phyloP scores from a whole-genome alignment of 1,284 basidiomycete genomes.

The Coriolopsis trogii region DNA sequence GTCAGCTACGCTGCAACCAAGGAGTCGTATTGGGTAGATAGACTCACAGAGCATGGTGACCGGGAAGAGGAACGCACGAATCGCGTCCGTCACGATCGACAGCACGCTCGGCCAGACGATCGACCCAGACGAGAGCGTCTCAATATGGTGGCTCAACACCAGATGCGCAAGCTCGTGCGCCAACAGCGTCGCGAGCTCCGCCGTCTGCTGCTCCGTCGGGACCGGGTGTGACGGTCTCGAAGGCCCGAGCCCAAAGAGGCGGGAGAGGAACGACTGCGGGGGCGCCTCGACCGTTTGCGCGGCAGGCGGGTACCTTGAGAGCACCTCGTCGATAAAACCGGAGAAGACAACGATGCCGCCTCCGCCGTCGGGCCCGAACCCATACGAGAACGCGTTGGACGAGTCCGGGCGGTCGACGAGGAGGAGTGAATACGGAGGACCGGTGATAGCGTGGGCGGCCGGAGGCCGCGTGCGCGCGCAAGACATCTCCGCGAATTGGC shows the following conservation, averaged over 20 bases:
- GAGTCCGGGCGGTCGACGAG: slow-evolving; percentile 80
- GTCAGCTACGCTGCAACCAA: background rate
- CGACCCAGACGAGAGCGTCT: slow-evolving; percentile 81
- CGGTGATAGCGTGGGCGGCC: slow-evolving; percentile 63
- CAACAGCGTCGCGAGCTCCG: slow-evolving; percentile 83
- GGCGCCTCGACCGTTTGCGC: slow-evolving; percentile 23
- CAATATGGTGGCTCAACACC: slow-evolving; percentile 85
- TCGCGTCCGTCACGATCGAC: slow-evolving; percentile 74
- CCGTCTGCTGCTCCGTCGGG: slow-evolving; percentile 81
- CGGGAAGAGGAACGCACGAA: slow-evolving; percentile 81
- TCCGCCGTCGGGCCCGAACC: slow-evolving; percentile 87
- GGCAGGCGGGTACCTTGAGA: slow-evolving; percentile 45
- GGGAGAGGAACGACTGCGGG: slow-evolving; percentile 49
- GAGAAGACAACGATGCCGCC: slow-evolving; percentile 91
- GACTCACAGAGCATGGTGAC: slow-evolving; percentile 72
- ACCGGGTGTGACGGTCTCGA: slow-evolving; percentile 41
- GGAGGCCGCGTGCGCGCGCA: slow-evolving; percentile 42
- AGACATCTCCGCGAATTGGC: slow-evolving; percentile 53
- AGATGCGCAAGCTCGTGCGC: slow-evolving; percentile 90
- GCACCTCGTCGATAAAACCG: slow-evolving; percentile 83
- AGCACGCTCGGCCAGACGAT: slow-evolving; percentile 82
- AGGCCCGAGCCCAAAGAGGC: slow-evolving; percentile 46
- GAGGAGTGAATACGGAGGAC: slow-evolving; percentile 85
- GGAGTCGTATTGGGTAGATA: background rate
- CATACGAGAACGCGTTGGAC: slow-evolving; percentile 88